A percentile compares a stretch with the other conserved stretches of the same genome.
Evolutionary conservation across 441 rosid genomes (phyloP).

Genomic region (Cnidoscolus chayamansa): DNA sequence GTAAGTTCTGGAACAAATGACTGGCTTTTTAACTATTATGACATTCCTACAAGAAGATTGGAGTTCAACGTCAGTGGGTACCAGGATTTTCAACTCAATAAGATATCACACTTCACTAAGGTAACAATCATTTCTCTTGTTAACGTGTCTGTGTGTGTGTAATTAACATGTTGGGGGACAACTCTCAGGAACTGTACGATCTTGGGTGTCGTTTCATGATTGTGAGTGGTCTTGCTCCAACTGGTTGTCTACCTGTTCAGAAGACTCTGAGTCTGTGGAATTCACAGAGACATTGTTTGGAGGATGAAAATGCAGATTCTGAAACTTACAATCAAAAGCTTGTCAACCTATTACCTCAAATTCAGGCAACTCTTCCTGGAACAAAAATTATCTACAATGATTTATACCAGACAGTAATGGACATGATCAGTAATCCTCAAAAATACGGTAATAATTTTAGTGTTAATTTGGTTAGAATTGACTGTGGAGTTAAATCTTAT

Average conservation of each 20-base stretch:
- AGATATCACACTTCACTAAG: background rate
- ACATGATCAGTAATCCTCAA: background rate
- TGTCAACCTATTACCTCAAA: background rate
- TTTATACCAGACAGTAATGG: background rate
- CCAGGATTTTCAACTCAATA: background rate
- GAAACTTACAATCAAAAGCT: constrained; percentile 11
- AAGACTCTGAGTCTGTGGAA: too few species aligned
- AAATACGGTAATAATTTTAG: constrained; percentile 10
- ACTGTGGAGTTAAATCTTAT: too few species aligned
- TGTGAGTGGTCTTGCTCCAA: background rate
- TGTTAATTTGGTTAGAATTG: too few species aligned
- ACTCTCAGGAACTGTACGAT: too few species aligned
- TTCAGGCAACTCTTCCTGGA: background rate
- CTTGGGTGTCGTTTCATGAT: background rate
- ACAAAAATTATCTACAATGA: constrained; percentile 10
- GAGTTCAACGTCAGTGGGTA: background rate
- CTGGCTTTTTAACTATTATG: constrained; percentile 39
- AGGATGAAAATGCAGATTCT: constrained; percentile 7
- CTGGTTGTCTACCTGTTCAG: constrained; percentile 11
- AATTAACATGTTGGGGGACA: too few species aligned
- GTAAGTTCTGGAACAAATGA: constrained; percentile 19
- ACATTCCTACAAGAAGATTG: constrained; percentile 35
- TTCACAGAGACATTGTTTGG: background rate
- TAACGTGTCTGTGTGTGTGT: too few species aligned
- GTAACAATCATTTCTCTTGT: too few species aligned